These are phyloP conservation scores for Monosporozyma solicola DNA, from an alignment of 805 yeast genomes.

Conservation along the genomic window DNA sequence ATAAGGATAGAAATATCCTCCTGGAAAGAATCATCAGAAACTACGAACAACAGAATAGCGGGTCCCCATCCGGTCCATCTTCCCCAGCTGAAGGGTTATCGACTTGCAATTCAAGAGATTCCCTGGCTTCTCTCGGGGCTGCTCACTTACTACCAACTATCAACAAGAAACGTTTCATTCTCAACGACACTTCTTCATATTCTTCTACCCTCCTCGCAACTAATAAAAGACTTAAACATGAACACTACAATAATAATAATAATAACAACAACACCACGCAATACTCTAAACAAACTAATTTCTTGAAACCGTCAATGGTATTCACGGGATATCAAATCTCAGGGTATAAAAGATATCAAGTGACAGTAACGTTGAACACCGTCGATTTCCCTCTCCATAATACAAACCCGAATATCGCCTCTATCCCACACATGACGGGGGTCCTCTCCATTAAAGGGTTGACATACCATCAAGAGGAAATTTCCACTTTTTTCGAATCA, in stretches of 20 bases:
- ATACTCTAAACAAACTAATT: constrained; percentile 9
- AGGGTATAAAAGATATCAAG: constrained; percentile 36
- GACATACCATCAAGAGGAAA: constrained; percentile 57
- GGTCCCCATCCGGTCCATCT: too few species aligned
- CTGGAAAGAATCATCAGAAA: neutral
- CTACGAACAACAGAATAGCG: neutral
- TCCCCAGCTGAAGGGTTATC: too few species aligned
- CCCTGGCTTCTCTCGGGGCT: constrained; percentile 12
- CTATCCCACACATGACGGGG: constrained; percentile 41
- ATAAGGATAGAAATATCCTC: neutral
- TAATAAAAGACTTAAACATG: neutral
- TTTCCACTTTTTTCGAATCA: constrained; percentile 63
- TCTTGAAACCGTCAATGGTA: constrained; percentile 21
- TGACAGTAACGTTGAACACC: constrained; percentile 47
- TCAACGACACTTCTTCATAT: constrained; percentile 2
- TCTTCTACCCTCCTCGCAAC: neutral
- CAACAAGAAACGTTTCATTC: neutral
- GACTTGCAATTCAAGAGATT: constrained; percentile 14
- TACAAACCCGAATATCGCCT: constrained; percentile 10
- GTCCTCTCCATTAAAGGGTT: constrained; percentile 60
- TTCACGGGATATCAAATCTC: constrained; percentile 31
- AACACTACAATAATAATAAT: neutral
- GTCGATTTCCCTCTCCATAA: constrained; percentile 36
- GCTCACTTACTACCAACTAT: neutral
- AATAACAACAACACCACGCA: neutral